phyloP scores from a whole-genome alignment of 345 rosid genomes.

The Rubroshorea leprosula region DNA sequence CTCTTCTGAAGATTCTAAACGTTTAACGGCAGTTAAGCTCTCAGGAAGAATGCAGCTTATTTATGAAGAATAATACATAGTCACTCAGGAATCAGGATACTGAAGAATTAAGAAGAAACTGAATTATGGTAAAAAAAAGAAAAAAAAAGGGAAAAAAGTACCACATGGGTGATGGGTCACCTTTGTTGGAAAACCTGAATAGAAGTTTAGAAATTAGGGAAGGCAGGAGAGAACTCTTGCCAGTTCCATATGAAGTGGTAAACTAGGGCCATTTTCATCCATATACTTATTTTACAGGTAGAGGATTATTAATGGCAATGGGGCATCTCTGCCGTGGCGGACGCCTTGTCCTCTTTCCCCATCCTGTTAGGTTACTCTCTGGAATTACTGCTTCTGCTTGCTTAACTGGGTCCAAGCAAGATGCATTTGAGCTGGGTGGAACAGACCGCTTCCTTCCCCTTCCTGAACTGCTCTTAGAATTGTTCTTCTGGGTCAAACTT shows the following conservation, averaged over 20 bases:
- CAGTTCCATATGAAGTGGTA: constrained; percentile 9
- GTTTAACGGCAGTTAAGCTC: not conserved
- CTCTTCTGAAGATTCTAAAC: no score
- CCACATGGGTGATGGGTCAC: constrained; percentile 4
- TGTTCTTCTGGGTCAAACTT: constrained; percentile 34
- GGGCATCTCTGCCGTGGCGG: constrained; percentile 61
- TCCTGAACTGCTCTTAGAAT: constrained; percentile 27
- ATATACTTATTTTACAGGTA: constrained; percentile 16
- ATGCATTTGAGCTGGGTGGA: constrained; percentile 14
- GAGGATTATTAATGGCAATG: constrained; percentile 22
- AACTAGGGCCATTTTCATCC: not conserved
- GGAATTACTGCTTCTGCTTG: constrained; percentile 33
- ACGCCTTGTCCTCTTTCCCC: constrained; percentile 87
- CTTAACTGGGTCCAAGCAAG: constrained; percentile 15
- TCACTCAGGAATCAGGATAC: constrained; percentile 10
- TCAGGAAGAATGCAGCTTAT: constrained; percentile 15
- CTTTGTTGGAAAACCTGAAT: constrained; percentile 1
- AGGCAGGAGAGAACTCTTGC: no score
- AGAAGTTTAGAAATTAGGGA: constrained; percentile 2
- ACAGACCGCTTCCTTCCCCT: constrained; percentile 44
- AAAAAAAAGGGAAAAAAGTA: constrained; percentile 2
- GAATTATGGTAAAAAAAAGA: constrained; percentile 3
- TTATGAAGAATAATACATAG: constrained; percentile 16
- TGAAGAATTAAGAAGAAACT: not conserved
- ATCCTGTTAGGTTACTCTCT: constrained; percentile 51